Conservation (phyloP, 2,329 filamentous ascomycete genomes). For the Alternaria postmessia region DNA sequence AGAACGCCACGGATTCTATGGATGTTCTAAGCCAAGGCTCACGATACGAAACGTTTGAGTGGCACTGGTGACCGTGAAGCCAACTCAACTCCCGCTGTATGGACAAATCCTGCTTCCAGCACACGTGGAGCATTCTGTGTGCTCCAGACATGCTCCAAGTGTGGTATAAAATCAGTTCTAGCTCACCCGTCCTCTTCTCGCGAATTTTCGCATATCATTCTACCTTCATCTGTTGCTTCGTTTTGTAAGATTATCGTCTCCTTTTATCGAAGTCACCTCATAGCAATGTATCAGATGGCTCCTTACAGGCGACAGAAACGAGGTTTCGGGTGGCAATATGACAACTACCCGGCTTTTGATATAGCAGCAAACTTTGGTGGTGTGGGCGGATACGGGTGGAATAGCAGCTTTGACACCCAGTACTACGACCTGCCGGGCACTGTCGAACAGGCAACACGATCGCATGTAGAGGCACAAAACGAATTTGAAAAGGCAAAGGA, state of each 20-base stretch:
- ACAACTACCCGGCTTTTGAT: background rate
- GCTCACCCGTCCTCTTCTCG: background rate
- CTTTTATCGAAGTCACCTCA: background rate
- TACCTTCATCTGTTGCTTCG: background rate
- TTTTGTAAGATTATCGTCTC: background rate
- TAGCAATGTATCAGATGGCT: constrained; percentile 12
- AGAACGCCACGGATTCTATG: background rate
- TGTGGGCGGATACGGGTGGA: background rate
- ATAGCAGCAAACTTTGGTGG: background rate
- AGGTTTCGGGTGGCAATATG: background rate
- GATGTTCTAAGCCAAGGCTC: background rate
- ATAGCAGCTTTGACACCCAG: background rate
- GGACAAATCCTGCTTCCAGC: constrained; percentile 1
- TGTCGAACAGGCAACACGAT: constrained; percentile 28
- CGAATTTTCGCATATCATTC: background rate
- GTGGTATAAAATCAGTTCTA: background rate
- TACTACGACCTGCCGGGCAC: background rate
- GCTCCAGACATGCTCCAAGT: background rate
- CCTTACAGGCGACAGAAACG: background rate
- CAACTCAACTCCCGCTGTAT: constrained; percentile 7
- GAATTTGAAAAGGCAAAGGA: constrained; percentile 22
- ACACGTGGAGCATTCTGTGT: background rate
- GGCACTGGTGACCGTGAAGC: constrained; percentile 9
- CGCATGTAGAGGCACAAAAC: constrained; percentile 21
- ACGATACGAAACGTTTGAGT: constrained; percentile 8